Base-by-base conservation (phyloP, 495 filamentous ascomycete species). In the Collariella sp. region DNA sequence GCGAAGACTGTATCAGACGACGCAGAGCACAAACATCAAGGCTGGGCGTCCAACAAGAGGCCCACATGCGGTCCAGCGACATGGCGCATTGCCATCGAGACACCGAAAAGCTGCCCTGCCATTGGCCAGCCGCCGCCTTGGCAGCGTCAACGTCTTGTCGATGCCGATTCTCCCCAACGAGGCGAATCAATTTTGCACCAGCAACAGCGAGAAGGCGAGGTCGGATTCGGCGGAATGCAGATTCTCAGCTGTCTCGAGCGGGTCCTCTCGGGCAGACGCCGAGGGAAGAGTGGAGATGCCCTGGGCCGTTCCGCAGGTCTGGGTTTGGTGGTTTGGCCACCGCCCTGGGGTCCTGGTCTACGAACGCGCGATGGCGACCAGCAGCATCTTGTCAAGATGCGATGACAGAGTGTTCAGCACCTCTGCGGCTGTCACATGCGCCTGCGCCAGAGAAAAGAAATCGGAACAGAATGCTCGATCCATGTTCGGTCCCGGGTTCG, bases 371-470 rank as follows among this genome's bases (percentile, higher is more conserved):
- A n/a, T n/a, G n/a, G n/a, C 26, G 26, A 31, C 26, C 26, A 31
- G 26, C 4, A 31, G 6, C n/a, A 40, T 4, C n/a, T 10, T 40
- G 38, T 40, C 18, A 16, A 40, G 43, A 22, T 31, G 13, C 31
- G 35, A n/a, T 13, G 15, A 42, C 3, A 18, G 20, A 35, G 29
- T 7, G 2, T 18, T n/a, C 24, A 43, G 29, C 22, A 31, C 18
- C 40, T 35, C 22, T 18, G 20, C 19, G 16, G 23, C 46, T 50
- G 24, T 56, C 54, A 56, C 54, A 56, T 56, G 54, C 46, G 38
- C 31, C 39, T 2, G 23, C 3, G 29, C 41, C 36, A 38, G 45
- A 50, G 13, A 29, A 33, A 38, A 40, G 44, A 22, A 49, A 43
- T 12, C 3, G 5, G n/a, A 4, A 40, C 42, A 42, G 11, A 7